Percentiles rank a stretch among this genome's conserved stretches.
Evolutionary conservation across 2,329 filamentous ascomycete genomes (phyloP).

Genomic region (Xylaria sp.): DNA sequence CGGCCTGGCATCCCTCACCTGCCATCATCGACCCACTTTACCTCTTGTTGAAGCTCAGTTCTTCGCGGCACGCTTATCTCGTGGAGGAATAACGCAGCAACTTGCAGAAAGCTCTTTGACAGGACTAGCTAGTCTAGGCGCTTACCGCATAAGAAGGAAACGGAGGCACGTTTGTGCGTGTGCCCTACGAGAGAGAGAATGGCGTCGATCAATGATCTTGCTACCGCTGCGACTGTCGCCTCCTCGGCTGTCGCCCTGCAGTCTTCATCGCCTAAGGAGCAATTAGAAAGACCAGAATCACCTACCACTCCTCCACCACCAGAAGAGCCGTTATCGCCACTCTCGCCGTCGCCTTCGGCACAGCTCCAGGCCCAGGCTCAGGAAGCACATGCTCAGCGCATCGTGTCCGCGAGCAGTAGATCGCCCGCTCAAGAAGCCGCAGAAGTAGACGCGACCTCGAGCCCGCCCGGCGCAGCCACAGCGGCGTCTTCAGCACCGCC

Average conservation of each 20-base stretch:
- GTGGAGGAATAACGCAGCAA: not conserved
- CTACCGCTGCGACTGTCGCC: constrained; percentile 53
- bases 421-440: constrained; percentile 15
- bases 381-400: constrained; percentile 24
- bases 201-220: constrained; percentile 58
- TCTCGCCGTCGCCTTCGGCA: constrained; percentile 24
- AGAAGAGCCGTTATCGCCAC: constrained; percentile 10
- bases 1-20: constrained; percentile 12
- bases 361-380: constrained; percentile 30
- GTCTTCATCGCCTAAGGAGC: constrained; percentile 30
- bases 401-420: constrained; percentile 6
- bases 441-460: constrained; percentile 13
- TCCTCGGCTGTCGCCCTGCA: constrained; percentile 44
- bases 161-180: not conserved
- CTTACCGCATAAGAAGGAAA: constrained; percentile 6
- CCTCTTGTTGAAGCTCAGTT: constrained; percentile 14
- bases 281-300: constrained; percentile 18
- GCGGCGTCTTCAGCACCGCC: constrained; percentile 13
- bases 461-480: constrained; percentile 9
- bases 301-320: constrained; percentile 19
- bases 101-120: not conserved
- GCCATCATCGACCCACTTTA: constrained; percentile 1
- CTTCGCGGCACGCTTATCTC: constrained; percentile 11
- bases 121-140: constrained; percentile 6
- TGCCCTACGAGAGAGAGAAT: constrained; percentile 30